A percentile compares a stretch with the other conserved stretches of the same genome.
Conservation (phyloP, 352 stramenopile genomes). For the Pythium aristosporum region DNA sequence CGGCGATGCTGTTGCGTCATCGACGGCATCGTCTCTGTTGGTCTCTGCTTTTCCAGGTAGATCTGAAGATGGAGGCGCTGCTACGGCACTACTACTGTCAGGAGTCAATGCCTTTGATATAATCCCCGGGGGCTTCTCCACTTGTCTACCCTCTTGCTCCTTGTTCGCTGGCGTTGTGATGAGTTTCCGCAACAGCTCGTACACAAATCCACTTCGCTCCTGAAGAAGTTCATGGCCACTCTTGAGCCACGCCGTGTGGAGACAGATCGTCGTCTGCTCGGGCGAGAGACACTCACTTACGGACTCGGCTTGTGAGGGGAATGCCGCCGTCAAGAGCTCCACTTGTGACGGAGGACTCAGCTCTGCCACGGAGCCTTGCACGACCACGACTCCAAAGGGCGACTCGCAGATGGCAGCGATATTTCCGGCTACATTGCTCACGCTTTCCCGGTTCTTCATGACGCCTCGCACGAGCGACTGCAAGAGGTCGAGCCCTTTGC, state of each 20-base stretch:
- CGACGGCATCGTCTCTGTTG: neutral
- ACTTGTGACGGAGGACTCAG: constrained; percentile 29
- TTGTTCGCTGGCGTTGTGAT: constrained; percentile 16
- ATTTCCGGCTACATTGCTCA: constrained; percentile 29
- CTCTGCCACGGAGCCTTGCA: constrained; percentile 36
- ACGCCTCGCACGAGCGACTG: constrained; percentile 41
- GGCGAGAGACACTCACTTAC: constrained; percentile 10
- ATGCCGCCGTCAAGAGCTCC: constrained; percentile 11
- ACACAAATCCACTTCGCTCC: constrained; percentile 53
- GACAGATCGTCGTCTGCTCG: neutral
- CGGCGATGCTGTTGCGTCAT: neutral
- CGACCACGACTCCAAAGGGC: constrained; percentile 50
- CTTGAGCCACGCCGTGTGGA: constrained; percentile 65
- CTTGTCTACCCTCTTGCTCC: neutral
- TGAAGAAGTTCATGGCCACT: constrained; percentile 71
- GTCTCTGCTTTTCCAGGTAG: too few species aligned
- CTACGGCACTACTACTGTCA: neutral
- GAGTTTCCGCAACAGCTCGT: constrained; percentile 54
- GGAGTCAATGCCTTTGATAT: neutral
- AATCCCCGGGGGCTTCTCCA: neutral
- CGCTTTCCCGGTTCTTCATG: constrained; percentile 42
- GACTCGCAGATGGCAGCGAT: constrained; percentile 21
- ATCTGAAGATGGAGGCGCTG: neutral
- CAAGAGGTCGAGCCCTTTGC: constrained; percentile 31
- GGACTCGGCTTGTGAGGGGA: constrained; percentile 10